Conservation (phyloP, 73 alveolate species). For the Symbiodinium natans region DNA sequence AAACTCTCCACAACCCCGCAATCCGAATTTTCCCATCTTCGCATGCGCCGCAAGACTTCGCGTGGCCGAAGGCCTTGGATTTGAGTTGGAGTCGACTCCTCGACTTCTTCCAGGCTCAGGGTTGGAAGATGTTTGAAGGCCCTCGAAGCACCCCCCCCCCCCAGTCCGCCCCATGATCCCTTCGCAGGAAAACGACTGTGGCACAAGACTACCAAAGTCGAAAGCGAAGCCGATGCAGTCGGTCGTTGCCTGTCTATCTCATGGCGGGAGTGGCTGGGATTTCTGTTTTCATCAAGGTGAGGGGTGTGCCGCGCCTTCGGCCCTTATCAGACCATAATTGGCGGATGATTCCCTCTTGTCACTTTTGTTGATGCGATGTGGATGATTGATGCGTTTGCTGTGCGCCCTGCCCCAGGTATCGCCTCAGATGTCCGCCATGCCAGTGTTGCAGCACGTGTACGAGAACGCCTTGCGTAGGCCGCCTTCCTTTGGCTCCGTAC, state of each 20-base stretch:
- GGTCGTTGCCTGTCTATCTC: not conserved
- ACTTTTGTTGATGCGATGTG: too few species aligned
- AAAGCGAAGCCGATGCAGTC: not conserved
- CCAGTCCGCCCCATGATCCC: too few species aligned
- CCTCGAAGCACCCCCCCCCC: too few species aligned
- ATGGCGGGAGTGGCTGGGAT: too few species aligned
- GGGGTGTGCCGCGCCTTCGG: too few species aligned
- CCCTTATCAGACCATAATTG: too few species aligned
- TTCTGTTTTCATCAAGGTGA: too few species aligned
- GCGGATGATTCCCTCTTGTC: too few species aligned
- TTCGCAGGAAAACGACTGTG: not conserved
- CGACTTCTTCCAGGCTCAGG: not conserved
- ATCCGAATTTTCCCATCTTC: not conserved
- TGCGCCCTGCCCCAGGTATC: not conserved
- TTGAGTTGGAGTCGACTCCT: not conserved
- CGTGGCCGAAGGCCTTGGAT: not conserved
- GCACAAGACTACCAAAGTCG: not conserved
- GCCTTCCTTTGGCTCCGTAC: too few species aligned
- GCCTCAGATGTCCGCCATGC: not conserved
- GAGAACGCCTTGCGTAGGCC: slow-evolving; percentile 11
- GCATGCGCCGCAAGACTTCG: too few species aligned
- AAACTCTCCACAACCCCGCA: too few species aligned
- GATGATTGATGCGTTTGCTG: too few species aligned
- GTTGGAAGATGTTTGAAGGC: not conserved
- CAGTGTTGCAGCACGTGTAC: not conserved